phyloP scores from a whole-genome alignment of 306 rosid species.

The Neltuma alba region DNA sequence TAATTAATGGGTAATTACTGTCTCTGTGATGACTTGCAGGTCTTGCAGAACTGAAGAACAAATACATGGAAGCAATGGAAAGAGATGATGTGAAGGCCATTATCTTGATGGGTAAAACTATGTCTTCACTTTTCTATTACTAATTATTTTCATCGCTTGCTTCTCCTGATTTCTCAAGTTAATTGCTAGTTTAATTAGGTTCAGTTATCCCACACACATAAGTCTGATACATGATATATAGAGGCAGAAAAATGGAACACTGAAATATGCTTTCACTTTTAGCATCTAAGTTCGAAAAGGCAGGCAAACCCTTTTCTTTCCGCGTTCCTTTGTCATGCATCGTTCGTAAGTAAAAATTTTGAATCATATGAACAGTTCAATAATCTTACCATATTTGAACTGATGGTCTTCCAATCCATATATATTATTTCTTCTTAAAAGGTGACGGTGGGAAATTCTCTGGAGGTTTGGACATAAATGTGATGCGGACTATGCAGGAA shows the following conservation, averaged over 20 bases:
- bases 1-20: background rate
- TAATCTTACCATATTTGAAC: background rate
- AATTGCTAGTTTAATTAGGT: background rate
- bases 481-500: background rate
- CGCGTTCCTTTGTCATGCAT: too few relatives aligned
- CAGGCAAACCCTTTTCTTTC: too few relatives aligned
- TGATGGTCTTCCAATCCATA: background rate
- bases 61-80: conserved; percentile 6
- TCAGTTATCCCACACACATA: background rate
- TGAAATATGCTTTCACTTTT: too few relatives aligned
- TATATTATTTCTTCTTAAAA: background rate
- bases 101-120: background rate
- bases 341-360: background rate
- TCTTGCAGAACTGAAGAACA: background rate
- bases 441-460: background rate
- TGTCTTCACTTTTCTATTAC: background rate
- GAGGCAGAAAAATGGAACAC: too few relatives aligned
- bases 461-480: background rate
- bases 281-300: too few relatives aligned
- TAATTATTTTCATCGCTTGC: background rate
- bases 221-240: background rate
- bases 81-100: background rate
- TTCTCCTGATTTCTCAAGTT: background rate
- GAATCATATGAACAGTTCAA: background rate
- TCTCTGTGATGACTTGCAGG: background rate